phyloP scores from a whole-genome alignment of 768 basidiomycete genomes.

The Rhodosporidiobolus odoratus region DNA sequence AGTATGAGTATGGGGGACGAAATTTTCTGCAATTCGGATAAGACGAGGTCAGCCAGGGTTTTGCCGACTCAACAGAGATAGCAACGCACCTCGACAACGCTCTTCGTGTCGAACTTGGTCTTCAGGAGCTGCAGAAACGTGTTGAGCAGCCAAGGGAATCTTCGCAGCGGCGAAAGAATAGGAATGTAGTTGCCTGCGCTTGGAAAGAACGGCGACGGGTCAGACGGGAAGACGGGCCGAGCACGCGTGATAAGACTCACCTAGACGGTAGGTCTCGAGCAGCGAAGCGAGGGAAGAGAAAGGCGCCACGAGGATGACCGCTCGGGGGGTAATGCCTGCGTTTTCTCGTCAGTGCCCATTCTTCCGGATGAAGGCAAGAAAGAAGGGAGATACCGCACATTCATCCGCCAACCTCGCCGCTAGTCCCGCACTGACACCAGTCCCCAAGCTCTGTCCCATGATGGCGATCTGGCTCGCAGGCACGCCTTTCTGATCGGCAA shows the following conservation, averaged over 20 bases:
- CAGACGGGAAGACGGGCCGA: neutral
- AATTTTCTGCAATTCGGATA: constrained; percentile 3
- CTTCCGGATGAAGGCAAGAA: neutral
- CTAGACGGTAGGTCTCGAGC: constrained; percentile 26
- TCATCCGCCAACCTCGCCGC: constrained; percentile 50
- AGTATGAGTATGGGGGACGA: constrained; percentile 26
- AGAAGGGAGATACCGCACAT: constrained; percentile 40
- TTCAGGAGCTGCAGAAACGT: constrained; percentile 1
- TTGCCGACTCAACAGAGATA: neutral
- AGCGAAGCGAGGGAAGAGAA: constrained; percentile 31
- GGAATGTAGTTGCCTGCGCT: constrained; percentile 22
- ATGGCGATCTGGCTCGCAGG: constrained; percentile 60
- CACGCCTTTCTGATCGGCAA: constrained; percentile 56
- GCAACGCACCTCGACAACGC: constrained; percentile 14
- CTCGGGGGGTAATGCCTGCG: constrained; percentile 14
- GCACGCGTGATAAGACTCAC: neutral
- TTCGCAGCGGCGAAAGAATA: constrained; percentile 17
- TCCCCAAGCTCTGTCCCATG: constrained; percentile 83
- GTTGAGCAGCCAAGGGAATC: constrained; percentile 19
- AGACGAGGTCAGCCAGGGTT: neutral
- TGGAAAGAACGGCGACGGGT: neutral
- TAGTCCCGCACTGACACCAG: constrained; percentile 60
- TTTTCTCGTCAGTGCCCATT: too few species aligned
- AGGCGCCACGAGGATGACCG: constrained; percentile 34
- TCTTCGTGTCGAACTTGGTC: constrained; percentile 28